Evolutionary conservation across 2,329 filamentous ascomycete species (phyloP).

Genomic region (Lasiodiplodia sp.): DNA sequence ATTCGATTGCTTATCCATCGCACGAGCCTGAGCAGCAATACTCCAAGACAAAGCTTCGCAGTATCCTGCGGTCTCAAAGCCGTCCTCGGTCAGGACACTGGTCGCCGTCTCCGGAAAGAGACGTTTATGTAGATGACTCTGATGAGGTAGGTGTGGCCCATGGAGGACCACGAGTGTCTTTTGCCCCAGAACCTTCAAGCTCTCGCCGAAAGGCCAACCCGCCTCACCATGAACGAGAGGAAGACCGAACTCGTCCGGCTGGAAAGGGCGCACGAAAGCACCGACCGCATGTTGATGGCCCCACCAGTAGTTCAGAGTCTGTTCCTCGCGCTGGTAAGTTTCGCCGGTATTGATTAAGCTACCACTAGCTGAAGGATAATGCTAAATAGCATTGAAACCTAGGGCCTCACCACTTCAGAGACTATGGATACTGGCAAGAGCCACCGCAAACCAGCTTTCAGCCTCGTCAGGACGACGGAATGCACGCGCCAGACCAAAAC

Average conservation of each 20-base stretch:
- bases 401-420: constrained; percentile 15
- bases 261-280: background rate
- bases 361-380: constrained; percentile 3
- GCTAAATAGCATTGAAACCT: background rate
- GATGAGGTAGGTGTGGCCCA: background rate
- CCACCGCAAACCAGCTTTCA: background rate
- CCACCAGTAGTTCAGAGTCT: background rate
- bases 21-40: background rate
- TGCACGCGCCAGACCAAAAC: background rate
- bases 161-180: constrained; percentile 7
- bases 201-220: background rate
- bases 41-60: constrained; percentile 29
- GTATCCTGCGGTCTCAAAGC: constrained; percentile 39
- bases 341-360: background rate
- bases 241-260: background rate
- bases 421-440: constrained; percentile 27
- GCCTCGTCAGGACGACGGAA: background rate
- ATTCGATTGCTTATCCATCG: constrained; percentile 29
- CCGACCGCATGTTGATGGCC: constrained; percentile 10
- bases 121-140: background rate
- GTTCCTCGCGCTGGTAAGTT: background rate
- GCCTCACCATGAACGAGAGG: background rate
- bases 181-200: constrained; percentile 7
- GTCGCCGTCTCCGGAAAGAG: constrained; percentile 24
- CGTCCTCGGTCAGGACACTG: constrained; percentile 34